Evolutionary conservation across 2,329 filamentous ascomycete species (phyloP).

Genomic region (Beauveria rudraprayagi): DNA sequence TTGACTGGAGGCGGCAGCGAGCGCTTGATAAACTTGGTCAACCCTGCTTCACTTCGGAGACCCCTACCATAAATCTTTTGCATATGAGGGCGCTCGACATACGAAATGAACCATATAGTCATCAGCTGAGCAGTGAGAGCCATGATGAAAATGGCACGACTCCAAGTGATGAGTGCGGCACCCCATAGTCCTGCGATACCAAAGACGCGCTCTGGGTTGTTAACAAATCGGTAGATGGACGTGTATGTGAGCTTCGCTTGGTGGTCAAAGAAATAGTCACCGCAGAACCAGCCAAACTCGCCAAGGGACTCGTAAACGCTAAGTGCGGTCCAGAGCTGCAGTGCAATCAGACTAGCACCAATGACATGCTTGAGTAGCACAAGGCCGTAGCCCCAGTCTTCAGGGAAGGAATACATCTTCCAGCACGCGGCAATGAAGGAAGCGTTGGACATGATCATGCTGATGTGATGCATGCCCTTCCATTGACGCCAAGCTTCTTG

Average conservation of each 20-base stretch:
- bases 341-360: constrained; percentile 67
- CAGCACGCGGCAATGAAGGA: constrained; percentile 86
- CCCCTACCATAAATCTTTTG: constrained; percentile 88
- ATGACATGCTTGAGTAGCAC: constrained; percentile 81
- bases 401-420: constrained; percentile 90
- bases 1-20: constrained; percentile 77
- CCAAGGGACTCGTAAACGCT: constrained; percentile 94
- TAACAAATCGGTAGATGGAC: constrained; percentile 95
- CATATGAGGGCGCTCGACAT: constrained; percentile 95
- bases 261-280: constrained; percentile 95
- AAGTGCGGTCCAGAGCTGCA: constrained; percentile 87
- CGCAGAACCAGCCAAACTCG: constrained; percentile 98
- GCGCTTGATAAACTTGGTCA: constrained; percentile 84
- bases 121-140: constrained; percentile 80
- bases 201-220: constrained; percentile 92
- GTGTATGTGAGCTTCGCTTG: constrained; percentile 83
- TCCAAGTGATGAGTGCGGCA: constrained; percentile 87
- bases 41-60: constrained; percentile 76
- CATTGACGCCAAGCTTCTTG: constrained; percentile 95
- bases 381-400: constrained; percentile 80
- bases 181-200: constrained; percentile 95
- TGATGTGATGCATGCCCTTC: constrained; percentile 93
- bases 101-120: constrained; percentile 80
- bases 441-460: constrained; percentile 80
- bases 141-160: constrained; percentile 74